Percentiles rank a stretch among this genome's conserved stretches.
phyloP scores from a whole-genome alignment of 768 basidiomycete species.

The Tricholoma bakamatsutake region DNA sequence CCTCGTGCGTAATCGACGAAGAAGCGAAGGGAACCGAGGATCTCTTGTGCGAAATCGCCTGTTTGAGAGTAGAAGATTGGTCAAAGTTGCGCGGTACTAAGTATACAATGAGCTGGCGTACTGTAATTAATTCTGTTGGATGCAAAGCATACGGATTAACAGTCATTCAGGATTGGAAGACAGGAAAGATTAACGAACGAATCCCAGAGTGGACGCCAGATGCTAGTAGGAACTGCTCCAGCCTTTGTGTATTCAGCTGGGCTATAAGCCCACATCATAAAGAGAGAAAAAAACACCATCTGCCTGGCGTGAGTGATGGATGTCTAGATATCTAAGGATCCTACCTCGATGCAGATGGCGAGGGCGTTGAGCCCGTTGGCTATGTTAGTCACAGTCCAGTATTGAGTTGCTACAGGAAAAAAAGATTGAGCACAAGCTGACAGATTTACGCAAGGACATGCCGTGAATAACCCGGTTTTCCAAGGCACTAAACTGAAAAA shows the following conservation, averaged over 20 bases:
- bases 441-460: conserved; percentile 18
- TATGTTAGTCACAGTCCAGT: conserved; percentile 83
- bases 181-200: conserved; percentile 32
- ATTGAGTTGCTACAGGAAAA: conserved; percentile 48
- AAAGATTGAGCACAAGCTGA: neutral
- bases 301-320: conserved; percentile 22
- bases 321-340: neutral
- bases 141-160: neutral
- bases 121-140: conserved; percentile 28
- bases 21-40: conserved; percentile 54
- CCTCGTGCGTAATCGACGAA: conserved; percentile 39
- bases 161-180: neutral
- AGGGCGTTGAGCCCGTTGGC: conserved; percentile 81
- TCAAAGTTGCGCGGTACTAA: neutral
- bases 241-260: conserved; percentile 56
- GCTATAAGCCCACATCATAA: conserved; percentile 85
- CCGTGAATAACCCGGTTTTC: conserved; percentile 66
- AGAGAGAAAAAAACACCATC: conserved; percentile 77
- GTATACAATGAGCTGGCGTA: conserved; percentile 2
- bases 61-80: neutral
- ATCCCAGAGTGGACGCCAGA: conserved; percentile 72
- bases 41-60: conserved; percentile 69
- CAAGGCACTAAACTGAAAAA: conserved; percentile 55
- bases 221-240: conserved; percentile 42
- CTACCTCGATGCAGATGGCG: conserved; percentile 77